Evolutionary conservation across 148 eudicot genomes (phyloP).

Genomic region (Silene uniflora): DNA sequence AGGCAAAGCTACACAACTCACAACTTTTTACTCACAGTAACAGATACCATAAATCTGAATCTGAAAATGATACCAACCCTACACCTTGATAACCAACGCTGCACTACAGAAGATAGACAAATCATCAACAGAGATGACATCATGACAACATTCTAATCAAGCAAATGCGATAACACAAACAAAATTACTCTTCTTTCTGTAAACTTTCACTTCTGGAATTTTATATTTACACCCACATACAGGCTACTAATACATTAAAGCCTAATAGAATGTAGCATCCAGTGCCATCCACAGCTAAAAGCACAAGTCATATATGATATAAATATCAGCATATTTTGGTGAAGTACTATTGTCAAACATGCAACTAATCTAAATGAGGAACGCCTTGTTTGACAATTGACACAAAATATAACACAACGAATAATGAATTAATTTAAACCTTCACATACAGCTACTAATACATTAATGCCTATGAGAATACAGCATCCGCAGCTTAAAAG

Average conservation of each 20-base stretch:
- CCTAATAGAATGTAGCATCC: neutral
- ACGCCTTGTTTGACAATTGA: neutral
- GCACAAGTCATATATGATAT: too few relatives aligned
- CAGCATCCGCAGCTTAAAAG: neutral
- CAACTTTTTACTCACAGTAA: neutral
- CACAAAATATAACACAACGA: neutral
- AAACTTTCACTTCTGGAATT: neutral
- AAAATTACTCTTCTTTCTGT: neutral
- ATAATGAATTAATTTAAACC: neutral
- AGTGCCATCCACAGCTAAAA: neutral
- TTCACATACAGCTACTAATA: neutral
- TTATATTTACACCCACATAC: neutral
- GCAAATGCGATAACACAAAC: neutral
- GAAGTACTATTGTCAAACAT: constrained; percentile 1
- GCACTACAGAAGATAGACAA: neutral
- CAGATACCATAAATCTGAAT: neutral
- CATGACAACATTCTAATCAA: neutral
- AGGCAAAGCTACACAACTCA: neutral
- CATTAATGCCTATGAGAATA: neutral
- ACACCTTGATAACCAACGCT: neutral
- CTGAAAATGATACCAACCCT: neutral
- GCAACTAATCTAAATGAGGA: neutral
- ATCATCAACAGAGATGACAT: neutral
- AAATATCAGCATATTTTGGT: neutral
- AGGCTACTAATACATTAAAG: neutral